Base-by-base conservation (phyloP, 441 rosid species). In the Euphorbia corollata region DNA sequence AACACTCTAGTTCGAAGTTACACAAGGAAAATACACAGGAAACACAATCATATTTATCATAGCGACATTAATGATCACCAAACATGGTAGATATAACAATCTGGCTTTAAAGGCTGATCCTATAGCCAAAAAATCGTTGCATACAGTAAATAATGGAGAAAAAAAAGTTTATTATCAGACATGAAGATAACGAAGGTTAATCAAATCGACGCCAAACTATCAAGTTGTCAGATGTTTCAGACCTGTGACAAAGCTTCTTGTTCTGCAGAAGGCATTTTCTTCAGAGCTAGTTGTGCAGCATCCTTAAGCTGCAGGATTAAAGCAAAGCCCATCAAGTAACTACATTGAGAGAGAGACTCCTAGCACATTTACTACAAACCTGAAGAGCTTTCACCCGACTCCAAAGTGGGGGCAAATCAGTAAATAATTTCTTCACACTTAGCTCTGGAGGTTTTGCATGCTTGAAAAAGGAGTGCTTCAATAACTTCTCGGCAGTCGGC, bases 241-340 rank as follows among this genome's bases (percentile, higher is more conserved):
- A 95, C 99, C 98, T 87, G 90, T 64, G 99, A 95, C 73, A 83
- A 71, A 61, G 96, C 98, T 80, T 95, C 97, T 81, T 90, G 83
- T 72, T 92, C 96, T 30, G 98, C 90, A 8, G 90, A 90, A 75
- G 90, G 94, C 97, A 91, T 88, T 83, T 76, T 88, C 82, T 90
- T 90, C 51, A 83, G 74, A 74, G 97, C 96, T 71, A 95, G 80
- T 67, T 90, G 98, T 70, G 88, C 89, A 65, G 95, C 99, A 85
- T 95, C 99, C 75, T 92, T 92, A 69, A 86, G 89, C 97, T 93
- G 89, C 68, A 77, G 78, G 47, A 69, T 67, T 74, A 72, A 48
- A 67, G 67, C 59, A 64, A 69, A 57, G 39, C 61, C 61, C 19
- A 23, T 50, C 61, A 72, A 76, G 59, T 75, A 64, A 73, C 55